Percentiles rank a stretch among this genome's conserved stretches.
Conservation (phyloP, 2,329 filamentous ascomycete genomes). For the Purpureocillium lavendulum region DNA sequence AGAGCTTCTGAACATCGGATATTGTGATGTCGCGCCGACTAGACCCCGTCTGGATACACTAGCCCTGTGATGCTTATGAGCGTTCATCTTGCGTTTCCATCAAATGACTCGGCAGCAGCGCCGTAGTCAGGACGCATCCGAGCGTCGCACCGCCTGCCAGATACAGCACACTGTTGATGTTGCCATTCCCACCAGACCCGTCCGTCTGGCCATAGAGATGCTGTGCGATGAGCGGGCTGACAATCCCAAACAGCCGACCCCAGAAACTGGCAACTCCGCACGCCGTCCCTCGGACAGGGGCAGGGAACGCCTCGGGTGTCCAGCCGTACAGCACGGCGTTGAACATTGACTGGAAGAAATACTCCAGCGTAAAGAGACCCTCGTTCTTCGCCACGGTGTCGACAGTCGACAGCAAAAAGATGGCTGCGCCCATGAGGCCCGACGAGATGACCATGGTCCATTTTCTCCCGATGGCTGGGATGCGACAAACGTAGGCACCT, state of each 20-base stretch:
- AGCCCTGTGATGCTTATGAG: too few species aligned
- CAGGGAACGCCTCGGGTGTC: slow-evolving; percentile 51
- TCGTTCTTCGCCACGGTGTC: slow-evolving; percentile 26
- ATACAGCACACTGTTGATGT: slow-evolving; percentile 43
- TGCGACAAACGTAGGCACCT: slow-evolving; percentile 30
- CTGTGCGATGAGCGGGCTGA: slow-evolving; percentile 47
- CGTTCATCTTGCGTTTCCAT: slow-evolving; percentile 15
- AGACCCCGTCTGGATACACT: too few species aligned
- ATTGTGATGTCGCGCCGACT: too few species aligned
- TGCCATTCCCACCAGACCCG: slow-evolving; percentile 17
- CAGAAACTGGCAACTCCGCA: slow-evolving; percentile 50
- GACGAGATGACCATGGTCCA: slow-evolving; percentile 36
- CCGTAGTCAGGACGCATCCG: slow-evolving; percentile 42
- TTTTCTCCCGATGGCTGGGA: slow-evolving; percentile 29
- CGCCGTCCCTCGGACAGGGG: slow-evolving; percentile 44
- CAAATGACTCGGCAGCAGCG: slow-evolving; percentile 32
- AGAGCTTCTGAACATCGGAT: too few species aligned
- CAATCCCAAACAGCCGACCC: slow-evolving; percentile 49
- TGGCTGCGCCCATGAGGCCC: slow-evolving; percentile 34
- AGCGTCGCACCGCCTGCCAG: slow-evolving; percentile 46
- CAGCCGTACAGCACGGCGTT: slow-evolving; percentile 30
- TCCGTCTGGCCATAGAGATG: slow-evolving; percentile 24
- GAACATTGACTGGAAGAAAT: slow-evolving; percentile 34
- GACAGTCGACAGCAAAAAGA: slow-evolving; percentile 35
- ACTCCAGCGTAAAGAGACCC: slow-evolving; percentile 32